These are phyloP conservation scores for Penicillium thymicola DNA, from an alignment of 2,329 filamentous ascomycete species.

Conservation along the genomic window DNA sequence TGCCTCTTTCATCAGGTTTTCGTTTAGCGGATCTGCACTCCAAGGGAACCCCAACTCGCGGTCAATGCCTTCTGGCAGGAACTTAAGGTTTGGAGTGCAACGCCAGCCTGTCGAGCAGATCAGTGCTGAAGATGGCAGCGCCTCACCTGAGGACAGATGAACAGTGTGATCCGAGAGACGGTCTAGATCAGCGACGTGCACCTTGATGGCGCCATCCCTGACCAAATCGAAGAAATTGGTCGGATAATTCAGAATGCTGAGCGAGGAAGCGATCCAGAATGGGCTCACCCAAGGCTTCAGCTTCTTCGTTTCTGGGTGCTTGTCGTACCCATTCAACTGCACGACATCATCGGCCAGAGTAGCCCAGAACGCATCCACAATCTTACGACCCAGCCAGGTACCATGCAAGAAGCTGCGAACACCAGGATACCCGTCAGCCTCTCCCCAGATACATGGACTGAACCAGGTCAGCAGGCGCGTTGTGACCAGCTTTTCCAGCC, in stretches of 20 bases:
- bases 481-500: constrained; percentile 65
- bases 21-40: constrained; percentile 33
- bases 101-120: constrained; percentile 59
- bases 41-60: constrained; percentile 49
- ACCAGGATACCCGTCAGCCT: constrained; percentile 54
- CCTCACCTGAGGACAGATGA: constrained; percentile 48
- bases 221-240: constrained; percentile 58
- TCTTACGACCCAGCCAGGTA: constrained; percentile 50
- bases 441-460: constrained; percentile 70
- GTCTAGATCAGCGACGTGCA: constrained; percentile 56
- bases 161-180: constrained; percentile 47
- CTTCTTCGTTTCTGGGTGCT: constrained; percentile 44
- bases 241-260: constrained; percentile 61
- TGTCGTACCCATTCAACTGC: constrained; percentile 46
- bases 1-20: constrained; percentile 40
- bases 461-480: constrained; percentile 70
- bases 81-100: constrained; percentile 48
- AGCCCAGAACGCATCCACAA: constrained; percentile 54
- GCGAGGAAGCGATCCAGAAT: constrained; percentile 55
- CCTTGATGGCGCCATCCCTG: constrained; percentile 50
- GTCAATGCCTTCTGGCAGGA: constrained; percentile 45
- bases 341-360: constrained; percentile 50
- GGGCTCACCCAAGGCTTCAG: constrained; percentile 46
- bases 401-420: constrained; percentile 50
- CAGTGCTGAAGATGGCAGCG: constrained; percentile 49